A percentile compares a stretch with the other conserved stretches of the same genome.
These are phyloP conservation scores for Citeromyces siamensis DNA, from an alignment of 1,139 yeast species.

Conservation along the genomic window DNA sequence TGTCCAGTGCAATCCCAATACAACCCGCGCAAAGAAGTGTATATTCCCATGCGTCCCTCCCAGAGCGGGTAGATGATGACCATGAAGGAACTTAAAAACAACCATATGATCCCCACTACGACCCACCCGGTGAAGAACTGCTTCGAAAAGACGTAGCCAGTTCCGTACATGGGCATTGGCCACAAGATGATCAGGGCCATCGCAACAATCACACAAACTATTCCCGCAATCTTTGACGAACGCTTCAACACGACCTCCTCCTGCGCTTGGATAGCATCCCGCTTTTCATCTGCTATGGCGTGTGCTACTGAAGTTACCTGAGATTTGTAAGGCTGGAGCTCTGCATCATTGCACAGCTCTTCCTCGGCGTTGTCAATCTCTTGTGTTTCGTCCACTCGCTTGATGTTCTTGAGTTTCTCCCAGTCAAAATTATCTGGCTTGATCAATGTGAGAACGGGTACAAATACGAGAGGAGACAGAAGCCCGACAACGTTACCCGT, in stretches of 20 bases:
- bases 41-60: slow-evolving; percentile 37
- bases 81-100: slow-evolving; percentile 22
- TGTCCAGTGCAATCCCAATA: slow-evolving; percentile 82
- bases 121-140: slow-evolving; percentile 78
- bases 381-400: slow-evolving; percentile 19
- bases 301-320: slow-evolving; percentile 5
- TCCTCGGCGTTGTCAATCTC: slow-evolving; percentile 20
- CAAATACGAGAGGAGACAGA: slow-evolving; percentile 55
- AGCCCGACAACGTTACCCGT: slow-evolving; percentile 81
- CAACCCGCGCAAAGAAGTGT: slow-evolving; percentile 54
- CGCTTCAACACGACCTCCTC: slow-evolving; percentile 31
- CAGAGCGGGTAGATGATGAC: slow-evolving; percentile 25
- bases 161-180: slow-evolving; percentile 33
- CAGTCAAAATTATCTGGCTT: slow-evolving; percentile 68
- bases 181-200: slow-evolving; percentile 8
- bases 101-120: slow-evolving; percentile 62
- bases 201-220: slow-evolving; percentile 24
- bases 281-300: slow-evolving; percentile 9
- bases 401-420: slow-evolving; percentile 33
- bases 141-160: slow-evolving; percentile 57
- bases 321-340: slow-evolving; percentile 6
- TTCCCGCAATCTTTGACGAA: slow-evolving; percentile 43
- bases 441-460: slow-evolving; percentile 52
- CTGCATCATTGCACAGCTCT: slow-evolving; percentile 19
- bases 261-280: slow-evolving; percentile 23